Conservation (phyloP, 768 basidiomycete genomes). For the Boletellus ananas region DNA sequence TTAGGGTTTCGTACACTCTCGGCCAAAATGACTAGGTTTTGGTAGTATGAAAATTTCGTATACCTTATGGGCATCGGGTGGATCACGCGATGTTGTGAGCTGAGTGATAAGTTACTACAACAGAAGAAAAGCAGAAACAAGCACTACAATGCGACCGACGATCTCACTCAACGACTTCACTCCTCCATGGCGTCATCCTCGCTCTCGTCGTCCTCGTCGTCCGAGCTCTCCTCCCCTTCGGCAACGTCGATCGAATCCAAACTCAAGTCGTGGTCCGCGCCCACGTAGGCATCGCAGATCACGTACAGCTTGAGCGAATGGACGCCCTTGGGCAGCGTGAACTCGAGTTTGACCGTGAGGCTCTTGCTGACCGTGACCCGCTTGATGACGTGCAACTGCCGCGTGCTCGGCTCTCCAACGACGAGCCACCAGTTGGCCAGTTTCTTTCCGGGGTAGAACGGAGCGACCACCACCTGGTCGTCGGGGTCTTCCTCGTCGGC, state of each 20-base stretch:
- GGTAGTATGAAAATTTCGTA: no score
- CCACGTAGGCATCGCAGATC: constrained; percentile 89
- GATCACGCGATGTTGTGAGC: no score
- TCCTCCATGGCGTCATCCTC: constrained; percentile 59
- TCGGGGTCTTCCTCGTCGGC: constrained; percentile 71
- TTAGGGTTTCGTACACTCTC: no score
- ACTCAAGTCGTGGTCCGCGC: constrained; percentile 88
- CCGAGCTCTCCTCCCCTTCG: constrained; percentile 85
- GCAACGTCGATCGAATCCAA: constrained; percentile 82
- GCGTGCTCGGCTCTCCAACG: constrained; percentile 76
- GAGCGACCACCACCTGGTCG: constrained; percentile 86
- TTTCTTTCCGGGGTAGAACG: constrained; percentile 88
- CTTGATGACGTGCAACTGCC: constrained; percentile 79
- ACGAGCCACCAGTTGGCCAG: constrained; percentile 98
- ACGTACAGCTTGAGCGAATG: constrained; percentile 84
- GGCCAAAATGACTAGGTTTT: no score
- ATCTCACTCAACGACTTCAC: constrained; percentile 13
- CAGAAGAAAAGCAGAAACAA: no score
- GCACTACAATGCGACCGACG: no score
- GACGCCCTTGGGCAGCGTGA: constrained; percentile 79
- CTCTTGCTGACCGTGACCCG: constrained; percentile 75
- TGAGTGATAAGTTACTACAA: no score
- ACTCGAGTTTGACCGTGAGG: constrained; percentile 84
- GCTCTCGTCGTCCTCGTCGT: constrained; percentile 67
- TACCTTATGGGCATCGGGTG: no score